Conservation (phyloP, 495 filamentous ascomycete genomes). For the Staphylotrichum longicolle region DNA sequence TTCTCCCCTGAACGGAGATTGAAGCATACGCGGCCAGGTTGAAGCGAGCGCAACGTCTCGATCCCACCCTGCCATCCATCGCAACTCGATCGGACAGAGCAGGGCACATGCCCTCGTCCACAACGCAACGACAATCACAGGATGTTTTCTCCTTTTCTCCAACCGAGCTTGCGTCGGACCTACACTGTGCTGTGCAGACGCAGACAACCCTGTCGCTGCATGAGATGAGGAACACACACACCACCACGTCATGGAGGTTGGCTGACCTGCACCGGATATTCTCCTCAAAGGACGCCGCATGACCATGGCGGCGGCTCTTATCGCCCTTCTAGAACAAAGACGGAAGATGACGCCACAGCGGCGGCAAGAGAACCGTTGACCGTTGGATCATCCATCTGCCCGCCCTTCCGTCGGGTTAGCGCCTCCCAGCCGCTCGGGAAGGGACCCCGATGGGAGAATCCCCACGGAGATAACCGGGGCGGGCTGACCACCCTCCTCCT, state of each 20-base stretch:
- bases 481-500: not conserved
- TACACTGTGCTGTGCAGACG: not conserved
- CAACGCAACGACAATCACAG: not conserved
- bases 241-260: too few species aligned
- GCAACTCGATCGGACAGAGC: not conserved
- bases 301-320: too few species aligned
- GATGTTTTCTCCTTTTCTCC: not conserved
- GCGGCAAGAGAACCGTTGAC: too few species aligned
- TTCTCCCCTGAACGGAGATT: not conserved
- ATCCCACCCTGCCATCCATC: not conserved
- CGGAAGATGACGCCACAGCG: too few species aligned
- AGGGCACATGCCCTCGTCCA: not conserved
- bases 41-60: constrained; percentile 8
- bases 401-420: too few species aligned
- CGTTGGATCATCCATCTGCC: too few species aligned
- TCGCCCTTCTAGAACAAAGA: too few species aligned
- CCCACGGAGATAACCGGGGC: not conserved
- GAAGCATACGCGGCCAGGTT: constrained; percentile 3
- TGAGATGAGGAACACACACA: too few species aligned
- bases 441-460: not conserved
- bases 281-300: too few species aligned
- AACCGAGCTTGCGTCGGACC: constrained; percentile 1
- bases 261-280: too few species aligned
- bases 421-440: not conserved
- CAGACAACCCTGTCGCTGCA: not conserved